Conservation (phyloP, 805 yeast species). For the Candida chilensis region DNA sequence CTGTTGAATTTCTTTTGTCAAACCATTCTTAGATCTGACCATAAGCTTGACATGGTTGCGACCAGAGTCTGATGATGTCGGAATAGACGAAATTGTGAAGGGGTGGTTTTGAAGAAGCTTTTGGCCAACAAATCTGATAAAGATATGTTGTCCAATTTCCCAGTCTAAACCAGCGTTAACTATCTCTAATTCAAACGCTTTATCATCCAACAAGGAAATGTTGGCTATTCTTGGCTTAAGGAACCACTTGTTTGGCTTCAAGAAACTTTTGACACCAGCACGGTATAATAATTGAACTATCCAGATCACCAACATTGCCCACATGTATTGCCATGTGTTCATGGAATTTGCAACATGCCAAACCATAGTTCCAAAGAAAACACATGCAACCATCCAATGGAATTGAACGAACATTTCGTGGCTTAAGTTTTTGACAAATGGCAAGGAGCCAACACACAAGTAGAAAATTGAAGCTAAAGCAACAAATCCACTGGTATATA, state of each 20-base stretch:
- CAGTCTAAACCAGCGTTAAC: conserved; percentile 26
- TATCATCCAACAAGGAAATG: conserved; percentile 13
- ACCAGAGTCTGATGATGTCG: conserved; percentile 8
- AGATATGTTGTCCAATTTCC: conserved; percentile 50
- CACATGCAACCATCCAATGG: conserved; percentile 46
- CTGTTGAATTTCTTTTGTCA: conserved; percentile 25
- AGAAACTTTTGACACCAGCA: conserved; percentile 31
- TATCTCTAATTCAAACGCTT: conserved; percentile 23
- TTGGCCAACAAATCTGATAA: conserved; percentile 33
- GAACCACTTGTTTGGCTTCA: conserved; percentile 31
- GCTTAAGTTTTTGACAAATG: conserved; percentile 22
- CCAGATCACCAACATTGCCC: conserved; percentile 46
- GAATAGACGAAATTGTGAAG: conserved; percentile 35
- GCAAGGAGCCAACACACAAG: conserved; percentile 32
- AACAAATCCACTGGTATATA: conserved; percentile 33
- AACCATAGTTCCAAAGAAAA: conserved; percentile 33
- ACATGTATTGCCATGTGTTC: conserved; percentile 30
- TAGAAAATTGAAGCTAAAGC: conserved; percentile 35
- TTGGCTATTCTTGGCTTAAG: conserved; percentile 26
- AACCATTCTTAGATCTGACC: conserved; percentile 35
- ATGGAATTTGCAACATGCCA: conserved; percentile 30
- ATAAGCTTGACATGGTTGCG: conserved; percentile 27
- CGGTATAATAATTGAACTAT: conserved; percentile 37
- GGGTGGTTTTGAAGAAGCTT: conserved; percentile 46
- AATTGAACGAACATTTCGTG: conserved; percentile 42